Evolutionary conservation across 1,139 yeast species (phyloP), one percentile per base, ranked within the genome.

Genomic region (Hyphopichia buzzinii): DNA sequence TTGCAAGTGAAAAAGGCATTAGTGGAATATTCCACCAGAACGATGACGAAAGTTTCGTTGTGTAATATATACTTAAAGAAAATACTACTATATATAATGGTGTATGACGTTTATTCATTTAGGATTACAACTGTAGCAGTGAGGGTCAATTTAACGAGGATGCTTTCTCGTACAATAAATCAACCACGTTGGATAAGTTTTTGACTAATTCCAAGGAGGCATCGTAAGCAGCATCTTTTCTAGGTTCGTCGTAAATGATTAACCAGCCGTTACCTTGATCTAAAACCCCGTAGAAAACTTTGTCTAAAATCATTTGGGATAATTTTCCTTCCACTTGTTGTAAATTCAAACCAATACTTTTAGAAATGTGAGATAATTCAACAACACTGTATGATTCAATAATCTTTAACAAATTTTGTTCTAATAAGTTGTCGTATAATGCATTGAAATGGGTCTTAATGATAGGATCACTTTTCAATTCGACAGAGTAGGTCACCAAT

Each of bases 261-360:
- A 92, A 76, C 96, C 97, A 92, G 5, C 98, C 98, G 57, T 90
- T 90, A 31, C 98, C 98, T 68, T 92, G 99, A 60, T 92, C 98
- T 51, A 92, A 73, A 31, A 94, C 97, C 33, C 98, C 99, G 54
- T 84, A 85, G 52, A 94, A 88, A 12, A 90, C 87, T 56, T 88
- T 85, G 60, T 92, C 98, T 50, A 92, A 74, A 50, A 92, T 92
- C 98, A 92, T 92, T 63, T 92, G 97, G 35, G 95, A 83, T 45
- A 92, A 74, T 61, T 92, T 92, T 14, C 95, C 95, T 63, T 92
- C 99, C 21, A 92, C 90, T 57, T 89, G 95, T 47, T 83, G 84
- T 36, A 83, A 73, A 49, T 90, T 92, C 43, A 94, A 75, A 4
- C 97, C 97, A 43, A 94, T 85, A 50, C 86, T 80, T 51, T 84